A percentile compares a stretch with the other conserved stretches of the same genome.
phyloP scores from a whole-genome alignment of 257 asterid species.

The Eucommia ulmoides region DNA sequence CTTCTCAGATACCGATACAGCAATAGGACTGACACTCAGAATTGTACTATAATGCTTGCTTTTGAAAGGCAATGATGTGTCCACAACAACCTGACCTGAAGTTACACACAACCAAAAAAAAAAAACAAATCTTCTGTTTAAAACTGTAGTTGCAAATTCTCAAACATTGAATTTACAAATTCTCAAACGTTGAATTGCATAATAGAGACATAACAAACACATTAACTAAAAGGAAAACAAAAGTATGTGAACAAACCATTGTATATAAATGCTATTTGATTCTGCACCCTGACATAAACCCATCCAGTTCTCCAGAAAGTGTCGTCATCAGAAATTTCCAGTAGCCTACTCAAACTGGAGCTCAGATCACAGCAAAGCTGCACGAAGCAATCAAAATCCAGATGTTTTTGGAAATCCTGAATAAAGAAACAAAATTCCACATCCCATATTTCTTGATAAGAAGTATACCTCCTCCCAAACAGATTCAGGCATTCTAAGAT shows the following conservation, averaged over 20 bases:
- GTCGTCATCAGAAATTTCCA: slow-evolving; percentile 37
- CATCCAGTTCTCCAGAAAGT: slow-evolving; percentile 73
- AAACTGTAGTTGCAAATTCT: neutral
- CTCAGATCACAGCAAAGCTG: slow-evolving; percentile 57
- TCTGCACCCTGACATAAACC: slow-evolving; percentile 61
- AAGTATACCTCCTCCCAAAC: slow-evolving; percentile 75
- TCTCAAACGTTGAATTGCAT: too few species aligned
- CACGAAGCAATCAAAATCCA: slow-evolving; percentile 10
- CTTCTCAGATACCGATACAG: slow-evolving; percentile 46
- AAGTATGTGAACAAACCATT: slow-evolving; percentile 32
- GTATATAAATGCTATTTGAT: slow-evolving; percentile 45
- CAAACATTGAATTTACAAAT: too few species aligned
- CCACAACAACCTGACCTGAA: slow-evolving; percentile 52
- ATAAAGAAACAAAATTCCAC: slow-evolving; percentile 1
- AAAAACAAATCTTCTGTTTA: neutral
- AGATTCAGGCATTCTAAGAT: slow-evolving; percentile 47
- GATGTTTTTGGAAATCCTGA: neutral
- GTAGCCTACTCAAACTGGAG: slow-evolving; percentile 59
- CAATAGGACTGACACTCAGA: slow-evolving; percentile 57
- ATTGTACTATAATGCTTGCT: slow-evolving; percentile 25
- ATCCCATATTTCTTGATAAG: slow-evolving; percentile 3
- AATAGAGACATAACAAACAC: too few species aligned
- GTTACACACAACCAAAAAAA: too few species aligned
- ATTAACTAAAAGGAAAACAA: neutral
- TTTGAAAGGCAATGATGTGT: slow-evolving; percentile 36